These are phyloP conservation scores for Elongisporangium anandrum DNA, from an alignment of 352 stramenopile genomes.

Conservation along the genomic window DNA sequence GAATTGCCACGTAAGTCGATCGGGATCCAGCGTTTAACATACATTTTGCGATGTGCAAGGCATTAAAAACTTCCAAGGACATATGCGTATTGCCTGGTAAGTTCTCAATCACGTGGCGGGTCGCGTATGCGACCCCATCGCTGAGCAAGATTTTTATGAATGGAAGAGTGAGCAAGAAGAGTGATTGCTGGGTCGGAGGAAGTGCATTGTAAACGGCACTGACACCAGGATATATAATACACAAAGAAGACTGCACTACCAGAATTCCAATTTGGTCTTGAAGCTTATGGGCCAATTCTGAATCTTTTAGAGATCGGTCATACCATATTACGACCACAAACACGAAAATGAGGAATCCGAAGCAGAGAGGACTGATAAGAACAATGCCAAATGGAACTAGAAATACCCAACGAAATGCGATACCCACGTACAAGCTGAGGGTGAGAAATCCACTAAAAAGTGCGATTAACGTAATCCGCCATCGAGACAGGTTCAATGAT, in stretches of 20 bases:
- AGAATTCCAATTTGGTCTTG: constrained; percentile 2
- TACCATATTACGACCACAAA: no score
- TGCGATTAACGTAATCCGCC: no score
- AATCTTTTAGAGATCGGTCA: no score
- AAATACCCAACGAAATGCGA: constrained; percentile 11
- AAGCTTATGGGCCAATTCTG: neutral
- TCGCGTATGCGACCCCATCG: constrained; percentile 8
- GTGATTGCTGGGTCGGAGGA: neutral
- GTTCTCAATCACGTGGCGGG: no score
- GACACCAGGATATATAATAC: constrained; percentile 14
- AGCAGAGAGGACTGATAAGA: no score
- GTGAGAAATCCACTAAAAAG: no score
- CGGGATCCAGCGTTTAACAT: constrained; percentile 10
- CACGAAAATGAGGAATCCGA: no score
- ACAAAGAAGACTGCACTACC: constrained; percentile 9
- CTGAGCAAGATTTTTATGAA: constrained; percentile 20
- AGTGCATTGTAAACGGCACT: neutral
- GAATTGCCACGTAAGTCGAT: no score
- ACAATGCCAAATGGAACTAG: constrained; percentile 12
- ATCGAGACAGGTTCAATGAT: no score
- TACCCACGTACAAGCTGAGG: no score
- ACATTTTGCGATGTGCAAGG: constrained; percentile 16
- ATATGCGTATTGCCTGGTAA: constrained; percentile 4
- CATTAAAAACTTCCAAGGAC: constrained; percentile 24
- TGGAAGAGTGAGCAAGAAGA: constrained; percentile 19